Conservation (phyloP, 169 alveolate genomes). For the Cryptosporidium sp. region DNA sequence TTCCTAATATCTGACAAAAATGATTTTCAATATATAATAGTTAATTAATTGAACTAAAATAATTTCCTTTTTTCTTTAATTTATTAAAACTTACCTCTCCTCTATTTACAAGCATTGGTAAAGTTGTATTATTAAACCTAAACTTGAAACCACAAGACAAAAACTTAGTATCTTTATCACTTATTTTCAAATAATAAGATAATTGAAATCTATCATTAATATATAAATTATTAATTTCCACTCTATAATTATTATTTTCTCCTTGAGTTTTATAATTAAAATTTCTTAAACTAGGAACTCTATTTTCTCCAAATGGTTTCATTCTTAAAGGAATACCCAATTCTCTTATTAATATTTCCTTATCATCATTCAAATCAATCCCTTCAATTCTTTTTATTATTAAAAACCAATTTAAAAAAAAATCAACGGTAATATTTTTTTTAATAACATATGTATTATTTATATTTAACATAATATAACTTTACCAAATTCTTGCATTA, state of each 20-base stretch:
- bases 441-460: background rate
- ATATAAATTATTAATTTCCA: background rate
- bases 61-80: no score
- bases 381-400: background rate
- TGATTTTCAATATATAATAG: background rate
- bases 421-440: background rate
- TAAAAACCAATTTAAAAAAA: background rate
- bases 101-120: conserved; percentile 55
- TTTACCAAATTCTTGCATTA: background rate
- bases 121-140: conserved; percentile 11
- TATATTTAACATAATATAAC: background rate
- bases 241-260: background rate
- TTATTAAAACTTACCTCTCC: conserved; percentile 42
- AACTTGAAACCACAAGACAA: conserved; percentile 36
- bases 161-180: background rate
- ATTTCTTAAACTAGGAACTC: conserved; percentile 3
- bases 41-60: background rate
- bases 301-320: background rate
- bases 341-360: background rate
- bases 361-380: background rate
- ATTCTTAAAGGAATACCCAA: conserved; percentile 19
- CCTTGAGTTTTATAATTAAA: background rate
- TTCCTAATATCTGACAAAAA: conserved; percentile 26
- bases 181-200: conserved; percentile 1
- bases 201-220: conserved; percentile 2